A percentile compares a stretch with the other conserved stretches of the same genome.
Conservation (phyloP, 75 land plant genomes). For the Ceratopteris richardii region DNA sequence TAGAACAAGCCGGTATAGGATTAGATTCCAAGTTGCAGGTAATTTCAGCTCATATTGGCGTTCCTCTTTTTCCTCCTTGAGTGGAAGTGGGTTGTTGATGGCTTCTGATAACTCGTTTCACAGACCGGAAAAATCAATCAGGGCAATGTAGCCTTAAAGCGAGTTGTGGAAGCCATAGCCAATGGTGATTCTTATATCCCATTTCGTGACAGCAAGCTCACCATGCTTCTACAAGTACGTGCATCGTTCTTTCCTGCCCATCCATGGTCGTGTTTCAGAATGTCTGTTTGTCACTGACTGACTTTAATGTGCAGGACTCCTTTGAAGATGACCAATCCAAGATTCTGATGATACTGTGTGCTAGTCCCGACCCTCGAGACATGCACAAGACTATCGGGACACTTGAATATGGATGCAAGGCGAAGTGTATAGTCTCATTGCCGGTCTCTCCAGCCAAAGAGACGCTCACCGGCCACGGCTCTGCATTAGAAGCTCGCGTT, state of each 20-base stretch:
- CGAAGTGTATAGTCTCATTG: conserved; percentile 79
- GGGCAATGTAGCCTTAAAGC: conserved; percentile 83
- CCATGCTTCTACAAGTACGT: conserved; percentile 91
- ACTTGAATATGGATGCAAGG: conserved; percentile 88
- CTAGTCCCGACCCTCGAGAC: conserved; percentile 84
- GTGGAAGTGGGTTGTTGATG: not conserved
- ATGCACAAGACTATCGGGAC: conserved; percentile 78
- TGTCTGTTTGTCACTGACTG: not conserved
- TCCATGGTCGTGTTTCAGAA: not conserved
- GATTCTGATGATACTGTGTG: conserved; percentile 82
- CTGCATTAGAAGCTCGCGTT: conserved; percentile 61
- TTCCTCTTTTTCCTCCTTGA: not conserved
- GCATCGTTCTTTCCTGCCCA: not conserved
- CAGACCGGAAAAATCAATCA: conserved; percentile 98
- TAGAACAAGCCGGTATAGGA: conserved; percentile 93
- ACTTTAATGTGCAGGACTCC: conserved; percentile 50
- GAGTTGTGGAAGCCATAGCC: conserved; percentile 97
- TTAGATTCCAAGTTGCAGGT: conserved; percentile 94
- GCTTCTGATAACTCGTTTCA: not conserved
- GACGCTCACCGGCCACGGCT: conserved; percentile 6
- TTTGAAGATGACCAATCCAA: conserved; percentile 82
- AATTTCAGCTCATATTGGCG: conserved; percentile 1
- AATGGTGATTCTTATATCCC: conserved; percentile 94
- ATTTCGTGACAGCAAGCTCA: conserved; percentile 92
- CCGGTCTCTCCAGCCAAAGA: conserved; percentile 48